phyloP scores from a whole-genome alignment of 208 protist species.

The Giardia muris region DNA sequence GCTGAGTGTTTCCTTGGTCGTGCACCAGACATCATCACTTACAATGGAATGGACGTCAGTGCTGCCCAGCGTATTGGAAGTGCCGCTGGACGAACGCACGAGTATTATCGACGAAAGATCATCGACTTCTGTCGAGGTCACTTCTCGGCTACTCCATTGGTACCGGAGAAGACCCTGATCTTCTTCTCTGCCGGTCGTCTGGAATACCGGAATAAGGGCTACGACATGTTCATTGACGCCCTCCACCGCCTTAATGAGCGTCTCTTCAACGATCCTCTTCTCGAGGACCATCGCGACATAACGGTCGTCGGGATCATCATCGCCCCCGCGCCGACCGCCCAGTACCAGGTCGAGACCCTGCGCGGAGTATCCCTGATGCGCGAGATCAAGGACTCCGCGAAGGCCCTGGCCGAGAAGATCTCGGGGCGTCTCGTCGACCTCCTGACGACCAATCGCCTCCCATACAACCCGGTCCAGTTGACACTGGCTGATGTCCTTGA shows the following conservation, averaged over 20 bases:
- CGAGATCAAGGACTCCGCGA: background rate
- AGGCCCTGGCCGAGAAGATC: background rate
- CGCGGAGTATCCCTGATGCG: background rate
- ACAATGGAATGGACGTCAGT: conserved; percentile 14
- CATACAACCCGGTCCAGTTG: background rate
- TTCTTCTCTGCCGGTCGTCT: conserved; percentile 13
- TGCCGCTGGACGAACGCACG: background rate
- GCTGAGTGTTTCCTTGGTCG: background rate
- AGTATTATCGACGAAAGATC: background rate
- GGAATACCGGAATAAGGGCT: conserved; percentile 27
- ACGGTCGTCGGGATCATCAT: conserved; percentile 23
- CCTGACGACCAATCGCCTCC: background rate
- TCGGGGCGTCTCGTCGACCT: background rate
- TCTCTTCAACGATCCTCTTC: background rate
- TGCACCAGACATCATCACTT: background rate
- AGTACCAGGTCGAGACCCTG: background rate
- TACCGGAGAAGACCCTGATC: background rate
- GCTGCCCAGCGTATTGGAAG: background rate
- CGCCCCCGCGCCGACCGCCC: background rate
- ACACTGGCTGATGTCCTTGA: background rate
- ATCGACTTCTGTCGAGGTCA: background rate
- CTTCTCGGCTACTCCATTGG: background rate
- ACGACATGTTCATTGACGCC: conserved; percentile 24
- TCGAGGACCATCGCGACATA: background rate
- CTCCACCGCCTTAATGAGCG: background rate